Percentiles rank a stretch among this genome's conserved stretches.
Conservation (phyloP, 176 grass and related monocot species). For the Avena insularis region DNA sequence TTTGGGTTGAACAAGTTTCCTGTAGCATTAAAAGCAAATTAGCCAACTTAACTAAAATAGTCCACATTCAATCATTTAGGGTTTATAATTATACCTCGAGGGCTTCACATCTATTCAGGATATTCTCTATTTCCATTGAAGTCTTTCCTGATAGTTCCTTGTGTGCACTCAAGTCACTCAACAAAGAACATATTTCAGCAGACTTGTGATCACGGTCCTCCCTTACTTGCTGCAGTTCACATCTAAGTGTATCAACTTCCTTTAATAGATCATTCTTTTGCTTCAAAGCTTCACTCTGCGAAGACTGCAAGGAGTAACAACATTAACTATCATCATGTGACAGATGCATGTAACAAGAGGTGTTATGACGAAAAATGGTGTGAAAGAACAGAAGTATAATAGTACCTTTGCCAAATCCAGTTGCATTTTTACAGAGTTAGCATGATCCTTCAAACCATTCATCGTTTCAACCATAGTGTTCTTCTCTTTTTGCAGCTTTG, state of each 20-base stretch:
- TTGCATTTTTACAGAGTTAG: slow-evolving; percentile 71
- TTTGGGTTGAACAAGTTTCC: slow-evolving; percentile 65
- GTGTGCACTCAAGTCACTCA: slow-evolving; percentile 43
- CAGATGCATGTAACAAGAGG: not conserved
- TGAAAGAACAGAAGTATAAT: not conserved
- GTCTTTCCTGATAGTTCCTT: slow-evolving; percentile 65
- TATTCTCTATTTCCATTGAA: slow-evolving; percentile 50
- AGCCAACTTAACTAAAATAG: not conserved
- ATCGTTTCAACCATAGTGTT: slow-evolving; percentile 80
- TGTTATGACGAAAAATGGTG: not conserved
- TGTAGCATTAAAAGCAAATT: slow-evolving; percentile 32
- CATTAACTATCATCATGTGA: not conserved
- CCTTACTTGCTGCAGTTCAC: slow-evolving; percentile 76
- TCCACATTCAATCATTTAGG: not conserved
- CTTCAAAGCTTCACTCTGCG: slow-evolving; percentile 68
- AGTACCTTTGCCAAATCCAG: slow-evolving; percentile 66
- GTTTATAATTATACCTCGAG: slow-evolving; percentile 60
- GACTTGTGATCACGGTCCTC: slow-evolving; percentile 61
- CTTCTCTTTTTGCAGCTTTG: slow-evolving; percentile 88
- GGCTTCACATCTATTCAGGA: slow-evolving; percentile 36
- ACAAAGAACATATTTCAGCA: slow-evolving; percentile 50
- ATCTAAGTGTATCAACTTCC: slow-evolving; percentile 61
- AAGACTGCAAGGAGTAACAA: slow-evolving; percentile 49
- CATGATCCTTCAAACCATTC: slow-evolving; percentile 73
- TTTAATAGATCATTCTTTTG: slow-evolving; percentile 70